Conservation (phyloP, 495 filamentous ascomycete species). For the Talaromyces stipitatus region DNA sequence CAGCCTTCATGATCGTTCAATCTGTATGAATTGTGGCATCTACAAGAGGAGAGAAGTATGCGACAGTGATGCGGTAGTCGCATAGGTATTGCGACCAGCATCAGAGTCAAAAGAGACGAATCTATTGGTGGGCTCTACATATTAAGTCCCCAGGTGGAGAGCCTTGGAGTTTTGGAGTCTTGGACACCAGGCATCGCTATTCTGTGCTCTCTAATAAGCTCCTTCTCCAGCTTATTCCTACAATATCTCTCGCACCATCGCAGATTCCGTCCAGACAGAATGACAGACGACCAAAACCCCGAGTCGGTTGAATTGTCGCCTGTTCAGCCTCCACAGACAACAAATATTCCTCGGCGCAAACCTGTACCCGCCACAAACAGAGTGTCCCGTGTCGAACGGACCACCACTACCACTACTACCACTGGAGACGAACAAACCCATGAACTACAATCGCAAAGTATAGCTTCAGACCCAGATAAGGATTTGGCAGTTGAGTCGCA, state of each 20-base stretch:
- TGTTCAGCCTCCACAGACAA: background rate
- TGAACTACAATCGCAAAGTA: background rate
- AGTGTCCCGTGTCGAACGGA: background rate
- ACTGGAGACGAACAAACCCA: background rate
- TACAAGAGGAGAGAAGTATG: too few relatives aligned
- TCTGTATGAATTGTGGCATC: too few relatives aligned
- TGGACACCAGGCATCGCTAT: too few relatives aligned
- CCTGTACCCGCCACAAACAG: conserved; percentile 11
- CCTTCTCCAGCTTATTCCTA: background rate
- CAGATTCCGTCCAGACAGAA: background rate
- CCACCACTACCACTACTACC: background rate
- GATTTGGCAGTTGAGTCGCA: background rate
- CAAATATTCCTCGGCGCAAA: conserved; percentile 17
- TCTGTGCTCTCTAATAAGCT: too few relatives aligned
- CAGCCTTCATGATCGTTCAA: background rate
- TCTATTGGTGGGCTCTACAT: too few relatives aligned
- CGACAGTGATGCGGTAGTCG: too few relatives aligned
- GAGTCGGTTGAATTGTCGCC: background rate
- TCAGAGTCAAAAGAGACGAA: too few relatives aligned
- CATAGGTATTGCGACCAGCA: too few relatives aligned
- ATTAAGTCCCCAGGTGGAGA: too few relatives aligned
- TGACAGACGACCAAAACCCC: background rate
- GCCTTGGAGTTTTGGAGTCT: too few relatives aligned
- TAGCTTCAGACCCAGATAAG: background rate
- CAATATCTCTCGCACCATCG: background rate